These are phyloP conservation scores for Eucalyptus regnans DNA, from an alignment of 345 rosid genomes.

Conservation along the genomic window DNA sequence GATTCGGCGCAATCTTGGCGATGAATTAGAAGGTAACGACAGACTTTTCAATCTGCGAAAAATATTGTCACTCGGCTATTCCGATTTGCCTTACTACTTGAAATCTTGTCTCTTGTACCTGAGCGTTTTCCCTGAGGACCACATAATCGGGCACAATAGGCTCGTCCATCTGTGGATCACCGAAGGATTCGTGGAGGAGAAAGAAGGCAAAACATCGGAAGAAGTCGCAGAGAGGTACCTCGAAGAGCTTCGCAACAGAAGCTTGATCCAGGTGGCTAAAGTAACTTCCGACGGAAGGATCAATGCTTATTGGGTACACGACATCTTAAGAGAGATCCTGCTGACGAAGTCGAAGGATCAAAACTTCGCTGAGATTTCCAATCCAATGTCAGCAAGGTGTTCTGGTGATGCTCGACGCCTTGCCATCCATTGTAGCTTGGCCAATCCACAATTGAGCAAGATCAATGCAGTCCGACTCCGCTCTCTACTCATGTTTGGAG, in stretches of 20 bases:
- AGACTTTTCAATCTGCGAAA: neutral
- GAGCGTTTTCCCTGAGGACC: neutral
- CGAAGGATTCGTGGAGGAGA: neutral
- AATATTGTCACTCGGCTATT: neutral
- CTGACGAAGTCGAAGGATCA: neutral
- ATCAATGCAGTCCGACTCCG: neutral
- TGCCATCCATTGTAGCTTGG: neutral
- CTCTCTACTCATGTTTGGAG: neutral
- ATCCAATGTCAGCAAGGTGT: neutral
- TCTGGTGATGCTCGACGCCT: neutral
- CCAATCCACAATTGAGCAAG: neutral
- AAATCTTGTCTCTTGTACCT: slow-evolving; percentile 1
- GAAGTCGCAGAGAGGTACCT: neutral
- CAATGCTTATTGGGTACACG: neutral
- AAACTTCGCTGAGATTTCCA: neutral
- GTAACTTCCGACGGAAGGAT: neutral
- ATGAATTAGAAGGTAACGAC: neutral
- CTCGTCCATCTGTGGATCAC: neutral
- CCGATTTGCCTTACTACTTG: neutral
- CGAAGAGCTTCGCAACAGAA: neutral
- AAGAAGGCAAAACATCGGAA: neutral
- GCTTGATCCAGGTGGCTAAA: neutral
- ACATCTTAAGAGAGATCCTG: neutral
- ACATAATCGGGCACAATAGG: neutral
- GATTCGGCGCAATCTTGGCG: neutral